Evolutionary conservation across 164 flowering plant genomes (phyloP).

Genomic region (Dillenia turbinata): DNA sequence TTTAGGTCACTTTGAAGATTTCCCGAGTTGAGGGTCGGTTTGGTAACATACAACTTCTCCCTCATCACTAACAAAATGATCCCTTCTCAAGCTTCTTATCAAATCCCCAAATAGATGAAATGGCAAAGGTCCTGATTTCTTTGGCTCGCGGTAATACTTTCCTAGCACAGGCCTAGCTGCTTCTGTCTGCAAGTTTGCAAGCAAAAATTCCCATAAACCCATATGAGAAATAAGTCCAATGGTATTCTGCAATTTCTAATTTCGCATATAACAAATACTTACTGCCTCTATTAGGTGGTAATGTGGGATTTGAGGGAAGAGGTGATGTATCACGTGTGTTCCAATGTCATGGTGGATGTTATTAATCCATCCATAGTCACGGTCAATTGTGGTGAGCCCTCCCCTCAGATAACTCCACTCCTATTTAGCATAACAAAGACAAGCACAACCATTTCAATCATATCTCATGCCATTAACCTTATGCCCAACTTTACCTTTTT

Average conservation of each 20-base stretch:
- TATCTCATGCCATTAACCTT: not conserved
- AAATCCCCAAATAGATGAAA: slow-evolving; percentile 37
- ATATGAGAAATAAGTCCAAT: not conserved
- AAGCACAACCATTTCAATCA: not conserved
- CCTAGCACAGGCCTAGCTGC: slow-evolving; percentile 61
- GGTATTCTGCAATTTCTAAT: not conserved
- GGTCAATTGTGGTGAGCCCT: slow-evolving; percentile 64
- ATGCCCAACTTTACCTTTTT: too few relatives aligned
- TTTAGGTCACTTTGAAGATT: slow-evolving; percentile 4
- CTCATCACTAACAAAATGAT: slow-evolving; percentile 47
- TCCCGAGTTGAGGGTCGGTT: slow-evolving; percentile 31
- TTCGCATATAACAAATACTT: slow-evolving; percentile 19
- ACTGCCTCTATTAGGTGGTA: slow-evolving; percentile 64
- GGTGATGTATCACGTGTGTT: slow-evolving; percentile 69
- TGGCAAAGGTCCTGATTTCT: slow-evolving; percentile 42
- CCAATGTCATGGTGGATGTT: slow-evolving; percentile 75
- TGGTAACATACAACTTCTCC: slow-evolving; percentile 56
- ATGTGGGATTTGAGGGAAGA: slow-evolving; percentile 69
- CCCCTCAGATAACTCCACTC: slow-evolving; percentile 74
- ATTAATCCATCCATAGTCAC: slow-evolving; percentile 60
- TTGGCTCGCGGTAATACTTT: slow-evolving; percentile 50
- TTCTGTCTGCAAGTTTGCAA: slow-evolving; percentile 31
- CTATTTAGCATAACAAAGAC: slow-evolving; percentile 18
- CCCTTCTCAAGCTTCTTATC: slow-evolving; percentile 34
- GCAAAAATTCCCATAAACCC: not conserved